Conservation (phyloP, 2,329 filamentous ascomycete genomes). For the Penicillium sp. region DNA sequence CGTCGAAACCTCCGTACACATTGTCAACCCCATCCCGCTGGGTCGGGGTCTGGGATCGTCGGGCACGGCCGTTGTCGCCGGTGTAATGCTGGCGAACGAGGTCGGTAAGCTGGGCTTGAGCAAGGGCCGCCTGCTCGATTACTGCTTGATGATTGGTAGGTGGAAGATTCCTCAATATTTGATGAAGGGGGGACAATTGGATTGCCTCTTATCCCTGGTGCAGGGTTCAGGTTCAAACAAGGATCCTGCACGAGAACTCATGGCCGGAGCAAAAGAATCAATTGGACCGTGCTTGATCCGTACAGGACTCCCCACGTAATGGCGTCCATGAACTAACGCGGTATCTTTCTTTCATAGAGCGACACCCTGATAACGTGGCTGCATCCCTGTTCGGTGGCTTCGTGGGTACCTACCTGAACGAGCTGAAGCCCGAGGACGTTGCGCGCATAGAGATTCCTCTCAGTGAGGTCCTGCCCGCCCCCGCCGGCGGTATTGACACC, state of each 20-base stretch:
- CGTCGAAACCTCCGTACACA: conserved; percentile 83
- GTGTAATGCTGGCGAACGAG: conserved; percentile 89
- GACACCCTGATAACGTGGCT: conserved; percentile 92
- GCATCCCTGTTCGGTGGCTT: conserved; percentile 95
- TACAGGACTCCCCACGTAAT: background rate
- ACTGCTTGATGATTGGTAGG: conserved; percentile 91
- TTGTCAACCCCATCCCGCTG: conserved; percentile 92
- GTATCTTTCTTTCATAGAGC: conserved; percentile 50
- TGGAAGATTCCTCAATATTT: conserved; percentile 10
- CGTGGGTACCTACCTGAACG: conserved; percentile 94
- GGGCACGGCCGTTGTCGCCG: conserved; percentile 91
- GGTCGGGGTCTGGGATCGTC: conserved; percentile 93
- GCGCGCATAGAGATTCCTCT: conserved; percentile 91
- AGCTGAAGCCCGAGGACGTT: conserved; percentile 84
- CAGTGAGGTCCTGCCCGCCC: conserved; percentile 87
- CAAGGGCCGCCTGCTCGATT: conserved; percentile 86
- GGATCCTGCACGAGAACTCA: background rate
- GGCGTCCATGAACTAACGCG: conserved; percentile 20
- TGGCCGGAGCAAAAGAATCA: background rate
- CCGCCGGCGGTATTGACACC: conserved; percentile 88
- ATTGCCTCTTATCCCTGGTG: background rate
- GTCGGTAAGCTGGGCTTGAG: conserved; percentile 78
- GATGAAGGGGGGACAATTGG: background rate
- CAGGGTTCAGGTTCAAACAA: conserved; percentile 1
- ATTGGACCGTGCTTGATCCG: background rate